Evolutionary conservation across 2,329 filamentous ascomycete genomes (phyloP).

Genomic region (Colletotrichum euphorbiae): DNA sequence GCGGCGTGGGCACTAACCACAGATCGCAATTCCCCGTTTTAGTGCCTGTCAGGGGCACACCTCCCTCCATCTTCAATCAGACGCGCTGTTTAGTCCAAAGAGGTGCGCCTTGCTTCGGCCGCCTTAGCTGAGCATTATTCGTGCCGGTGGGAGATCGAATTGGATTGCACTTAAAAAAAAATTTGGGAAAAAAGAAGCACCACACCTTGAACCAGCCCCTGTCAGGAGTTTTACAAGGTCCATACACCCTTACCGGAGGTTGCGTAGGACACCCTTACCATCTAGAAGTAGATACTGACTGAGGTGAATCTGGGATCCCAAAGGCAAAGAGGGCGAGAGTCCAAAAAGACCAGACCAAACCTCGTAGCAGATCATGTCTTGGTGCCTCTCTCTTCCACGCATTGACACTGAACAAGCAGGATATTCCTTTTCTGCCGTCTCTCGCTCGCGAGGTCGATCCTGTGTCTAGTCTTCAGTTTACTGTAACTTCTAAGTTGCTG

Average conservation of each 20-base stretch:
- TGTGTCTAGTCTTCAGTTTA: slow-evolving; percentile 27
- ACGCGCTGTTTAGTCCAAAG: slow-evolving; percentile 28
- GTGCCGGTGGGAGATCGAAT: slow-evolving; percentile 26
- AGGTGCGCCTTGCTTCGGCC: slow-evolving; percentile 31
- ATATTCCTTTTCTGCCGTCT: slow-evolving; percentile 28
- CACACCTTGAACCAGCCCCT: slow-evolving; percentile 21
- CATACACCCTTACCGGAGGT: not conserved
- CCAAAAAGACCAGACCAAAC: slow-evolving; percentile 30
- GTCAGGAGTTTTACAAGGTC: slow-evolving; percentile 30
- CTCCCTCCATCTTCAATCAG: slow-evolving; percentile 31
- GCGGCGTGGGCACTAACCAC: slow-evolving; percentile 19
- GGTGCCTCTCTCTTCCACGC: slow-evolving; percentile 43
- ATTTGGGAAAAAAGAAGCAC: slow-evolving; percentile 32
- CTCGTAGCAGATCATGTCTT: slow-evolving; percentile 55
- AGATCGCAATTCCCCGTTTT: slow-evolving; percentile 5
- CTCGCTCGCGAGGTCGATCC: slow-evolving; percentile 24
- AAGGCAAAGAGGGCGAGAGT: not conserved
- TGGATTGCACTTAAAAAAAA: slow-evolving; percentile 35
- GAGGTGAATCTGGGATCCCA: not conserved
- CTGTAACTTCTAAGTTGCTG: slow-evolving; percentile 23
- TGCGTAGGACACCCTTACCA: no score
- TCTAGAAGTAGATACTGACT: not conserved
- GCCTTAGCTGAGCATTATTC: slow-evolving; percentile 22
- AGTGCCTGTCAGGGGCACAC: slow-evolving; percentile 23
- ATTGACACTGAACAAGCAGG: slow-evolving; percentile 34